Percentiles rank a stretch among this genome's conserved stretches.
These are phyloP conservation scores for Striga asiatica DNA, from an alignment of 257 asterid genomes.

Conservation along the genomic window DNA sequence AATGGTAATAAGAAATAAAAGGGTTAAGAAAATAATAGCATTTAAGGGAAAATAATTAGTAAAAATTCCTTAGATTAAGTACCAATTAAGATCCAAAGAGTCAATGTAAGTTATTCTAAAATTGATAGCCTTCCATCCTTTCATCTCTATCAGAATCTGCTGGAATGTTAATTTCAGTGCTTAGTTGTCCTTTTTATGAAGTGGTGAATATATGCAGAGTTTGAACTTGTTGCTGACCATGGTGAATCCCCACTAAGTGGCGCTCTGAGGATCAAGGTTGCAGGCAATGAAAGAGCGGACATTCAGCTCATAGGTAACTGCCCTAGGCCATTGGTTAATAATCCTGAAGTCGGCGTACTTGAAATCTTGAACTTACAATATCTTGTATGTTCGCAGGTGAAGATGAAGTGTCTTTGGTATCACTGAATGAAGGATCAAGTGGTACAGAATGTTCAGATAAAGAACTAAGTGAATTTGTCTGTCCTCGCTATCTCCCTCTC, in stretches of 20 bases:
- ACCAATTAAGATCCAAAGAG: no score
- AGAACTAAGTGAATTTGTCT: conserved; percentile 68
- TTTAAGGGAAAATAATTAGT: no score
- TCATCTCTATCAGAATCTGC: no score
- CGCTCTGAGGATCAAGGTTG: conserved; percentile 47
- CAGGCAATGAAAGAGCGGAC: conserved; percentile 34
- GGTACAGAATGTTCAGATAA: conserved; percentile 53
- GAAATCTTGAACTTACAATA: conserved; percentile 1
- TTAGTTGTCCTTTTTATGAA: no score
- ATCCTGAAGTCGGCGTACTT: conserved; percentile 3
- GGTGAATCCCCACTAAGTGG: conserved; percentile 27
- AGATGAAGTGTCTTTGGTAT: conserved; percentile 47
- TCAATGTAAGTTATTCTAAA: conserved; percentile 13
- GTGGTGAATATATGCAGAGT: conserved; percentile 25
- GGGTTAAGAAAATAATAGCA: no score
- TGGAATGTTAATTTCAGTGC: no score
- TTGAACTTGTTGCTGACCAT: conserved; percentile 20
- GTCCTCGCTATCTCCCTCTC: conserved; percentile 17
- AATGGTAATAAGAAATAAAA: no score
- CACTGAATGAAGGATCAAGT: conserved; percentile 43
- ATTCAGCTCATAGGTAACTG: conserved; percentile 68
- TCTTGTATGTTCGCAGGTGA: conserved; percentile 35
- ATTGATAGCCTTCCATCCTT: no score
- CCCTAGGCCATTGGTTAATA: conserved; percentile 10
- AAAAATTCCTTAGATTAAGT: no score